Evolutionary conservation across 192 early-diverging fungal species (phyloP), one percentile per base, ranked within the genome.

Genomic region (Entrophospora sp.): DNA sequence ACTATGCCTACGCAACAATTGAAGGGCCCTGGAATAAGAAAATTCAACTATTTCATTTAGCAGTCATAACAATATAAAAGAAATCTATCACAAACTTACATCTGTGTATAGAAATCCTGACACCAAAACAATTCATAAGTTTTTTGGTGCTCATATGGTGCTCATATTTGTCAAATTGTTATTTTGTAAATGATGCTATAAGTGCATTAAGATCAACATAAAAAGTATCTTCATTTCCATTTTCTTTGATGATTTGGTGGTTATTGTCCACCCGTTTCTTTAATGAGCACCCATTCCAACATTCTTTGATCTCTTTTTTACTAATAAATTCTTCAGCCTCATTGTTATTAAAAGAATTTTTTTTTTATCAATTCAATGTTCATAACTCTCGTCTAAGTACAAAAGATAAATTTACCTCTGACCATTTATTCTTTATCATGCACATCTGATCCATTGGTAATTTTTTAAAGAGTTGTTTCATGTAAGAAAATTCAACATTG

Each of bases 51-150:
- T 37, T 38, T 58, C 22, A n/a, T 32, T 22, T 36, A n/a, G 20
- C 22, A 40, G 35, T 58, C 37, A 58, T 22, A 58, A 58, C 20
- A 58, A 58, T 35, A 58, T 5, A 37, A 58, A 35, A 20, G 14
- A 58, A 31, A 10, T 1, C 4, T 28, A 22, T 42, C 10, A 61
- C n/a, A 61, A n/a, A 61, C 40, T 8, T 61, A 61, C 58, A 61
- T 35, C 14, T 24, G 58, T 42, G 37, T 61, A 44, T 30, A 61
- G 25, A 61, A 42, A 14, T 61, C 38, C 25, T 61, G 58, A n/a
- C 58, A 61, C 58, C 58, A 61, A 61, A 61, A 30, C 4, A 61
- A 44, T 28, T 61, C 58, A 13, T 61, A 61, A 61, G 38, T 44
- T 14, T n/a, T 38, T 61, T 22, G 24, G 16, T 61, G 58, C 16